A percentile compares a stretch with the other conserved stretches of the same genome.
Conservation (phyloP, 2,329 filamentous ascomycete species). For the Metarhizium robertsii region DNA sequence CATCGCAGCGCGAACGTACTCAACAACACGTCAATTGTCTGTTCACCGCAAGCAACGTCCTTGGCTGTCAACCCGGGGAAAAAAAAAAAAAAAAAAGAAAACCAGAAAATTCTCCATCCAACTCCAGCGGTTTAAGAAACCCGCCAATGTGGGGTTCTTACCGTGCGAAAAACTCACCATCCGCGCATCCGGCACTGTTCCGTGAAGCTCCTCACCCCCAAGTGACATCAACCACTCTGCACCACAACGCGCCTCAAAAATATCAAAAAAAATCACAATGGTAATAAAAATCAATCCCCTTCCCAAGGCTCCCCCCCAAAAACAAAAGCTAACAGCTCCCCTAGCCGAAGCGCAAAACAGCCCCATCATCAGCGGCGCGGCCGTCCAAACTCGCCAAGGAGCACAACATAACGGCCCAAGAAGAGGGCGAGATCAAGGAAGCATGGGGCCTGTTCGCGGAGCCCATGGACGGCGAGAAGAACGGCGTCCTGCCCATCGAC, state of each 20-base stretch:
- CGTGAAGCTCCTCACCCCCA: not conserved
- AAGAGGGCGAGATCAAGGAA: constrained; percentile 86
- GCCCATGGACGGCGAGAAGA: constrained; percentile 61
- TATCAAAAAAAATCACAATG: not conserved
- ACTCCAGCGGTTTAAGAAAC: not conserved
- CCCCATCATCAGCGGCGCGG: constrained; percentile 31
- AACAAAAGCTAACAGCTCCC: not conserved
- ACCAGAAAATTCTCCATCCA: no score
- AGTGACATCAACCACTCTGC: not conserved
- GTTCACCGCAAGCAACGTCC: no score
- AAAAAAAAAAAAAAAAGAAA: not conserved
- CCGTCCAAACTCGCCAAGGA: constrained; percentile 88
- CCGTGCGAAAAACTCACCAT: not conserved
- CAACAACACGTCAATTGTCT: not conserved
- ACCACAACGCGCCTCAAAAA: no score
- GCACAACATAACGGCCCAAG: constrained; percentile 71
- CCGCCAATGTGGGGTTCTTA: not conserved
- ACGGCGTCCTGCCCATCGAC: constrained; percentile 57
- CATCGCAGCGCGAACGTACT: not conserved
- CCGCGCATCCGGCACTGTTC: not conserved
- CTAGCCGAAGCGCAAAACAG: constrained; percentile 39
- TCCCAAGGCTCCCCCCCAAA: no score
- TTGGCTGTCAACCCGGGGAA: no score
- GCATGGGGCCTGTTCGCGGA: constrained; percentile 77
- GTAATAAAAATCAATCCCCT: not conserved